Evolutionary conservation across 2,329 filamentous ascomycete species (phyloP), one percentile per base, ranked within the genome.

Genomic region (Pestalotiopsis sp.): DNA sequence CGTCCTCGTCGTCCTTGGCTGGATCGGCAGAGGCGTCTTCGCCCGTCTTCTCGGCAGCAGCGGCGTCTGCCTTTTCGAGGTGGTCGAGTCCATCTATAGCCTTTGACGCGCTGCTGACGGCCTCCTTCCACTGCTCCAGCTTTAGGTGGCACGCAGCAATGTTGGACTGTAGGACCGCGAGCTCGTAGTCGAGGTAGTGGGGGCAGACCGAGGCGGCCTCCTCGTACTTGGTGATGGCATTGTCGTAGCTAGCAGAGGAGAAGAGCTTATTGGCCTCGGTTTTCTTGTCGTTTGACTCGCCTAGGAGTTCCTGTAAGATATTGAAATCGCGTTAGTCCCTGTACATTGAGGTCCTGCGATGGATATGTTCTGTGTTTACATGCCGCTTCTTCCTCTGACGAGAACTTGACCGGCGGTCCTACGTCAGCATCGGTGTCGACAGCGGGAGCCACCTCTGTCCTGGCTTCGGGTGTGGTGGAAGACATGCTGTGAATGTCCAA

Each of bases 71-170:
- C 64, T 77, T 76, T 64, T 86, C 81, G 73, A 95, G 75, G 36
- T 87, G 85, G 70, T 92, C 89, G n/a, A 98, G 81, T 0, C 87
- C 86, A 12, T 95, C 91, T 0, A 98, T 77, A 2, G 93, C 91
- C 12, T 88, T 85, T 0, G 90, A 92, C 0, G 95, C 94, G 11
- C 88, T 86, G 63, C 91, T 90, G 58, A 94, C 87, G 11, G 94
- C 93, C 38, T 93, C 90, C 73, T 95, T 94, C 93, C 94, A 98
- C 70, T 95, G 91, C 70, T 90, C 86, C 3, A 97, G 84, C 78
- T 97, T 97, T 67, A 98, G 79, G 74, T 97, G 90, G 77, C 94
- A 97, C 11, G 95, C 95, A 1, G 95, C 88, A 72, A 98, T 91
- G 82, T 98, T 98, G 78, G 92, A 94, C 69, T 91, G 90, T 5